phyloP scores from a whole-genome alignment of 2,329 filamentous ascomycete species.

The Ophiostoma sp. region DNA sequence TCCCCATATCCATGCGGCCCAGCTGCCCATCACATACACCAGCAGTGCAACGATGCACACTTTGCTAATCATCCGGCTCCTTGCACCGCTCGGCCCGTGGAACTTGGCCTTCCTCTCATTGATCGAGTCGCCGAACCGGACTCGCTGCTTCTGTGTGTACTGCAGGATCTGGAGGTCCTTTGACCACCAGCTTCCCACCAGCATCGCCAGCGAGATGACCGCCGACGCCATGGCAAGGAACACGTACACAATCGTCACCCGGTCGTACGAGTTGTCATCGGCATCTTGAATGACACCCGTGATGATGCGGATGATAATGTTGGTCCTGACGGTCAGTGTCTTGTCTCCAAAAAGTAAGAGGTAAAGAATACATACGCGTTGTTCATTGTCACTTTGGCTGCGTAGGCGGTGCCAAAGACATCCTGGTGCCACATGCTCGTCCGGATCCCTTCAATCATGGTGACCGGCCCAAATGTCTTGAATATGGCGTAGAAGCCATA shows the following conservation, averaged over 20 bases:
- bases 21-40: background rate
- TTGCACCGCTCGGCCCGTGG: background rate
- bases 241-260: slow-evolving; percentile 2
- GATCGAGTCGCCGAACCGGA: slow-evolving; percentile 10
- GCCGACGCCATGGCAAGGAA: background rate
- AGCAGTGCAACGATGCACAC: background rate
- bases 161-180: slow-evolving; percentile 10
- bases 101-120: slow-evolving; percentile 4
- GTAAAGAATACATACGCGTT: background rate
- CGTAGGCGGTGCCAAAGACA: slow-evolving; percentile 10
- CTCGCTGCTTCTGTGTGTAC: slow-evolving; percentile 11
- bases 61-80: background rate
- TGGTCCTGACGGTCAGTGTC: background rate
- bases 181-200: background rate
- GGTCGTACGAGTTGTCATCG: slow-evolving; percentile 7
- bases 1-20: background rate
- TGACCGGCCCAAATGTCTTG: background rate
- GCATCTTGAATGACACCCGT: slow-evolving; percentile 13
- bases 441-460: slow-evolving; percentile 4
- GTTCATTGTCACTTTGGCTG: background rate
- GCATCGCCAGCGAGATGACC: slow-evolving; percentile 11
- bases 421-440: slow-evolving; percentile 12
- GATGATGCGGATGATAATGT: slow-evolving; percentile 16
- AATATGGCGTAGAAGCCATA: background rate
- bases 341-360: background rate